These are phyloP conservation scores for Sordaria brevicollis DNA, from an alignment of 495 filamentous ascomycete genomes.

Conservation along the genomic window DNA sequence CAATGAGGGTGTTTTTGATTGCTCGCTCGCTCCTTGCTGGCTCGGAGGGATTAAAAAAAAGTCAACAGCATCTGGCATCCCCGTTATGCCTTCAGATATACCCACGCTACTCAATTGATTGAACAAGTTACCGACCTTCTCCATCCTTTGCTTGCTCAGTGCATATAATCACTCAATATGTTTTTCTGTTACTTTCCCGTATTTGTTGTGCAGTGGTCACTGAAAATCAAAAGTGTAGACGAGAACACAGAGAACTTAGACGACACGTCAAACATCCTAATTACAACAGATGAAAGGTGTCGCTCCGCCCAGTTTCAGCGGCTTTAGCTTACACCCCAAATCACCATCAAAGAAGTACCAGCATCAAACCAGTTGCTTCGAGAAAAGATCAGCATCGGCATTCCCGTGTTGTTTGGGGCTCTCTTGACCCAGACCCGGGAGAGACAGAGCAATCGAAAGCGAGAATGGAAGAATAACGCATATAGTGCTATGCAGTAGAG, in stretches of 20 bases:
- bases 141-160: not conserved
- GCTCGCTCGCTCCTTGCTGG: constrained; percentile 31
- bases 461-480: not conserved
- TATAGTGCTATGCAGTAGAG: not conserved
- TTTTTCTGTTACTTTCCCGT: not conserved
- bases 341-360: not conserved
- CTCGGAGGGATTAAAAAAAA: constrained; percentile 13
- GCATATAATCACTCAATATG: not conserved
- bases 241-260: not conserved
- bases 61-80: not conserved
- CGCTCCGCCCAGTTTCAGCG: not conserved
- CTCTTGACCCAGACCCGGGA: not conserved
- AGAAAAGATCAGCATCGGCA: not conserved
- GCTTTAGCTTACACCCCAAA: not conserved
- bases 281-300: not conserved
- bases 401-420: not conserved
- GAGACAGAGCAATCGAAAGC: not conserved
- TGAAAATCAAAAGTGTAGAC: not conserved
- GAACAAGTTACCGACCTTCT: not conserved
- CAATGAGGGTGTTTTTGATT: constrained; percentile 25
- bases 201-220: not conserved
- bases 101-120: not conserved
- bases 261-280: not conserved
- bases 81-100: not conserved
- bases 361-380: not conserved